Evolutionary conservation across 225 moss, liverwort and hornwort genomes (phyloP), one percentile per base, ranked within the genome.

Genomic region (Climacium dendroides): DNA sequence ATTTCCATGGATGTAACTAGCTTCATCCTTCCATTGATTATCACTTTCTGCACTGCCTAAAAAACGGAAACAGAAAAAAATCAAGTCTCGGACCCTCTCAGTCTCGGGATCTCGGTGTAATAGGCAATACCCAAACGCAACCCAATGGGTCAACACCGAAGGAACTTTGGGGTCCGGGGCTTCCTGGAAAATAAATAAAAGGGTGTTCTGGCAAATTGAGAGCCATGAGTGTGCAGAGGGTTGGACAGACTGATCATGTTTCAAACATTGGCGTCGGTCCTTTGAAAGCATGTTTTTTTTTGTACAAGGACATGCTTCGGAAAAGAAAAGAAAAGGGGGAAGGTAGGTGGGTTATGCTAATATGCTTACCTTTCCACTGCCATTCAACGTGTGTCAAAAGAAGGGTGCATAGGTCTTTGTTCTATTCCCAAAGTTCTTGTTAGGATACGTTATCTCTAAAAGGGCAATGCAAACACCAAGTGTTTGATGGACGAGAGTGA

Each of bases 401-500:
- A 58, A 12, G 25, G 29, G 59, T 18, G 50, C 19, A 74, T 26
- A 25, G 70, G 15, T 26, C 5, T 0, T 25, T 26, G 5, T 41
- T 70, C 41, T 70, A 9, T 25, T 70, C 2, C 26, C 15, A 15
- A 41, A 41, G 41, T 41, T 15, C 2, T 70, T 25, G 20, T 7
- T 37, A 24, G 2, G 23, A 65, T n/a, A 11, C 11, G 20, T n/a
- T 22, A 30, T 7, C 4, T 0, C 2, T 61, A 29, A 7, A 29
- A 61, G 3, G 60, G 14, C 1, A 14, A 1, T 13, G 14, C 1
- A 1, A 7, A 29, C 4, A 15, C 3, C 13, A 59, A 25, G 12
- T 18, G 9, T n/a, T 3, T 1, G 8, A 37, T 41, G 15, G 25
- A 25, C 15, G 41, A 41, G 15, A 15, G 10, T 14, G 4, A 70